Base-by-base conservation (phyloP, 2,329 filamentous ascomycete species). In the Stenocarpella maydis region DNA sequence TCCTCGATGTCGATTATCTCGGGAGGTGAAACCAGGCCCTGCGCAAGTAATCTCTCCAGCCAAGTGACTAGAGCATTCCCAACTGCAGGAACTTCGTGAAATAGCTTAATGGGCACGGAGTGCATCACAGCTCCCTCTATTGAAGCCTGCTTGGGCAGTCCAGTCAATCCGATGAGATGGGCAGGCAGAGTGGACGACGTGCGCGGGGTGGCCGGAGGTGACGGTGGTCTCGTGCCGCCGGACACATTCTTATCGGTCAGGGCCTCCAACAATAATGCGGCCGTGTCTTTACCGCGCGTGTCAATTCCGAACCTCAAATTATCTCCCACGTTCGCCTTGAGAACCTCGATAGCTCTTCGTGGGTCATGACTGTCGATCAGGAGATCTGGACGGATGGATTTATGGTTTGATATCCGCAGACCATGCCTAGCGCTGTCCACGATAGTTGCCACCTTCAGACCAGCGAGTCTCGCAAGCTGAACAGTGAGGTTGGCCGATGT, bases 31-130 rank as follows among this genome's bases (percentile, higher is more conserved):
- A 94, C 74, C 0, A 83, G 76, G 0, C 84, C 82, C 0, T 83
- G 80, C 10, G 84, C 81, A 8, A 94, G 77, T n/a, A 94, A 78
- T 28, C 83, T 80, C 76, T 93, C 91, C 31, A 93, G 80, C 92
- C 92, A 94, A 1, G 81, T 76, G 15, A 88, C 88, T 66, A 93
- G 76, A 0, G 83, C 83, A 71, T 89, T 86, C 0, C 92, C 92
- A 0, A 94, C 82, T 1, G 83, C 82, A 0, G 88, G 86, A 0
- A 90, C 84, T 69, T 91, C 88, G 75, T 95, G 92, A 75, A 93
- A 94, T 4, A 93, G 75, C 78, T 94, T 94, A 71, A 95, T 92
- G 0, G 92, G 92, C 0, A 94, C 89, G 0, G 84, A 87, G 74
- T 93, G 91, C 68, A 89, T 85, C 7, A 82, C 76, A 0, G 89